Evolutionary conservation across 176 grass and related monocot species (phyloP), one percentile per base, ranked within the genome.

Genomic region (Carex myosuroides): DNA sequence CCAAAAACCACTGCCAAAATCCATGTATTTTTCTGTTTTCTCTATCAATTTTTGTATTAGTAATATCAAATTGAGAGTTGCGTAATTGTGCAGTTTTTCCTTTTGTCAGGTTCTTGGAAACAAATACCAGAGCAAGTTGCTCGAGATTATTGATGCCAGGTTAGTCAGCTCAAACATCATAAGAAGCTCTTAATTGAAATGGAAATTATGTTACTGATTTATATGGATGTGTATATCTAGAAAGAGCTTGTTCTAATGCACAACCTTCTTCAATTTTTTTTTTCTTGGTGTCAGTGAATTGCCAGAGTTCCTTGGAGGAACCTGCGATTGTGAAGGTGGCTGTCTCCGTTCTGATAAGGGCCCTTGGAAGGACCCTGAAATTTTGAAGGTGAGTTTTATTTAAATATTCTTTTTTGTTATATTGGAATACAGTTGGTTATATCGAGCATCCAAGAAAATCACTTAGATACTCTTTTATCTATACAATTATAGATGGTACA

Each of bases 1-100:
- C 96, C 96, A 21, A 98, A 98, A 84, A 98, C 96, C 80, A 95
- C 96, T 0, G 96, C 96, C 46, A 98, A 98, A 86, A 98, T 98
- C 63, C 86, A 98, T 71, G 96, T 92, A 85, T 70, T 56, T 71
- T 75, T 89, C 48, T 32, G 9, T 37, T 18, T 58, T 64, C 84
- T 63, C 8, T 81, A 78, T 53, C 9, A 86, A 17, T 75, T 87
- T 41, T 41, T 86, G 35, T 81, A 6, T 64, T 29, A 50, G 22
- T 79, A 76, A 72, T 24, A 62, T 66, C 22, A 41, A 9, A 14
- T 67, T 16, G 86, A 3, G 30, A 64, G 62, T 35, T 76, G 20
- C 10, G 74, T 73, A 89, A 39, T 32, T 85, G 64, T 54, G 79
- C 24, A 58, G 30, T 61, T 61, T 5, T 91, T 6, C 53, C 79